These are phyloP conservation scores for Persicaria tinctoria DNA, from an alignment of 148 eudicot species.

Conservation along the genomic window DNA sequence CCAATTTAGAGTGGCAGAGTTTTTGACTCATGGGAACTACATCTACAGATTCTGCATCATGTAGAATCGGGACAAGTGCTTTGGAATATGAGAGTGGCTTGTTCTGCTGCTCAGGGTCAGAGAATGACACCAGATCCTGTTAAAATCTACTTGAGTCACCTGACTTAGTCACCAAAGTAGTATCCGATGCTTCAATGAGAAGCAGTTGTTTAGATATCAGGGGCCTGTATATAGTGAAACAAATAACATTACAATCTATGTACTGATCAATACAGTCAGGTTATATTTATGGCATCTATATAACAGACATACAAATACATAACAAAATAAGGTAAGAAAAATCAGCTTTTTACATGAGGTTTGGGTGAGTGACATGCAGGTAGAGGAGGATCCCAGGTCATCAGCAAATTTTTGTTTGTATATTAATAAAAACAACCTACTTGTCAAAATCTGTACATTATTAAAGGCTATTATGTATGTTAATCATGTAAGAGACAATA, in stretches of 20 bases:
- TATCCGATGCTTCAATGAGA: constrained; percentile 19
- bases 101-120: constrained; percentile 23
- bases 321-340: neutral
- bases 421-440: too few species aligned
- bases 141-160: constrained; percentile 27
- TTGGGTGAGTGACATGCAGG: neutral
- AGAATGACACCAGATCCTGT: constrained; percentile 38
- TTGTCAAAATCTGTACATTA: too few species aligned
- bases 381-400: constrained; percentile 7
- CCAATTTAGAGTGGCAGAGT: constrained; percentile 55
- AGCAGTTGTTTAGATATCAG: constrained; percentile 13
- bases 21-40: constrained; percentile 55
- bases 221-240: neutral
- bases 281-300: neutral
- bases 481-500: too few species aligned
- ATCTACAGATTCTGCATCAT: constrained; percentile 52
- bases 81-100: constrained; percentile 36
- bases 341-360: neutral
- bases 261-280: neutral
- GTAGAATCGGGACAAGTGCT: constrained; percentile 58
- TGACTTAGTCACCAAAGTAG: constrained; percentile 26
- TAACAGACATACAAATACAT: neutral
- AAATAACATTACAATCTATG: neutral
- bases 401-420: too few species aligned
- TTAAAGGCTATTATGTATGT: too few species aligned